Conservation (phyloP, 139 green algal species). For the Pleodorina starrii region DNA sequence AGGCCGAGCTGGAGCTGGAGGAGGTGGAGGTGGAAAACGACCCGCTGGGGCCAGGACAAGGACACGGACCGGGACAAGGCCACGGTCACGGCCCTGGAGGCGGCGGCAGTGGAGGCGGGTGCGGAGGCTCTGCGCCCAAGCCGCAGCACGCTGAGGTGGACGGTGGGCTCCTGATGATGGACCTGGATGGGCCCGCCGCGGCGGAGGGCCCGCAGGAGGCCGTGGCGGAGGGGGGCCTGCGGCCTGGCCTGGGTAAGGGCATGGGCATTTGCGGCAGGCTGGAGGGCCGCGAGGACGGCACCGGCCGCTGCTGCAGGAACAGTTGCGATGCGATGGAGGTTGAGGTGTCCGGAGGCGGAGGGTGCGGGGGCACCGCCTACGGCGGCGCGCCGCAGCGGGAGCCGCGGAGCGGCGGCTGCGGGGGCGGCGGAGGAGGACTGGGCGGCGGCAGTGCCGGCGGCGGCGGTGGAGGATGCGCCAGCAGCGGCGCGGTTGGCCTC, state of each 20-base stretch:
- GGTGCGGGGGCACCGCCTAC: neutral
- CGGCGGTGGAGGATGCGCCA: neutral
- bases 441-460: neutral
- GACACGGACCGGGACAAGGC: too few relatives aligned
- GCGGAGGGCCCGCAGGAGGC: slow-evolving; percentile 25
- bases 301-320: neutral
- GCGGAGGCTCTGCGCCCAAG: too few relatives aligned
- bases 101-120: too few relatives aligned
- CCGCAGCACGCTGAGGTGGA: neutral
- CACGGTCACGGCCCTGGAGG: too few relatives aligned
- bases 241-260: too few relatives aligned
- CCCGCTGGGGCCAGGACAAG: too few relatives aligned
- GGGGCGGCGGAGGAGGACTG: neutral
- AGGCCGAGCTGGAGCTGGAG: slow-evolving; percentile 30
- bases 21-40: slow-evolving; percentile 39
- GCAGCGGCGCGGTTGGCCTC: neutral
- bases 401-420: neutral
- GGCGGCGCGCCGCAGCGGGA: neutral
- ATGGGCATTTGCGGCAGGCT: too few relatives aligned
- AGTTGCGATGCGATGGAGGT: slow-evolving; percentile 1
- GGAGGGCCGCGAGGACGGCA: neutral
- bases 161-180: neutral
- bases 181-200: neutral
- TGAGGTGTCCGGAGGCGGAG: slow-evolving; percentile 1
- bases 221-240: neutral